Base-by-base conservation (phyloP, 2,329 filamentous ascomycete species). In the Penicillium sumatraense region DNA sequence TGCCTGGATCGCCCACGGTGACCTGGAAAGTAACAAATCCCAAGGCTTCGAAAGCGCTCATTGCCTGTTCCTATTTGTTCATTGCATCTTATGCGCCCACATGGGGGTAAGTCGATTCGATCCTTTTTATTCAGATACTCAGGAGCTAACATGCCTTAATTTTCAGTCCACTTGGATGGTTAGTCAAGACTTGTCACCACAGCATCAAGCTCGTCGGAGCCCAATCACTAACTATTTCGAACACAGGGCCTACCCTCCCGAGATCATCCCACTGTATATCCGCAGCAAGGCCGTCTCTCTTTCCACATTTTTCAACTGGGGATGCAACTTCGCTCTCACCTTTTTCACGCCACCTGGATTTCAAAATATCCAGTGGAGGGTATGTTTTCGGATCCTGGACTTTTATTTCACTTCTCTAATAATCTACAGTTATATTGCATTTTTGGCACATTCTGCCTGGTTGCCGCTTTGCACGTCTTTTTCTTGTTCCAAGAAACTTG, bases 31-130 rank as follows among this genome's bases (percentile, higher is more conserved):
- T 66, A 16, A 61, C 65, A 31, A 59, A 63, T 41, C 46, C 59
- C 8, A 57, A 64, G 35, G 65, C 66, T 18, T 66, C 63, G 9
- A 82, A 81, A 51, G 87, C 80, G 18, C 83, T 91, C 48, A 86
- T 89, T 24, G 84, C 85, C 3, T 87, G 82, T 72, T 86, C 85
- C 1, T 89, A 88, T 66, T 80, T 89, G 35, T 88, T 89, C 64
- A 85, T 89, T 26, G 85, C 85, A 3, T 82, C 81, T 1, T 89
- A 83, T 60, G 86, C 86, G 0, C 80, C 81, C 13, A 83, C 82
- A 1, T 86, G 83, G 83, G 80, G 79, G 3, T 81, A 80, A 0
- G 77, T 81, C 20, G 8, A 10, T 5, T n/a, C 40, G 27, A 44
- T 18, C 11, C 23, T 20, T 16, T 3, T n/a, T 13, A 18, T 10